These are phyloP conservation scores for Pythium brachiatum DNA, from an alignment of 352 stramenopile species.

Conservation along the genomic window DNA sequence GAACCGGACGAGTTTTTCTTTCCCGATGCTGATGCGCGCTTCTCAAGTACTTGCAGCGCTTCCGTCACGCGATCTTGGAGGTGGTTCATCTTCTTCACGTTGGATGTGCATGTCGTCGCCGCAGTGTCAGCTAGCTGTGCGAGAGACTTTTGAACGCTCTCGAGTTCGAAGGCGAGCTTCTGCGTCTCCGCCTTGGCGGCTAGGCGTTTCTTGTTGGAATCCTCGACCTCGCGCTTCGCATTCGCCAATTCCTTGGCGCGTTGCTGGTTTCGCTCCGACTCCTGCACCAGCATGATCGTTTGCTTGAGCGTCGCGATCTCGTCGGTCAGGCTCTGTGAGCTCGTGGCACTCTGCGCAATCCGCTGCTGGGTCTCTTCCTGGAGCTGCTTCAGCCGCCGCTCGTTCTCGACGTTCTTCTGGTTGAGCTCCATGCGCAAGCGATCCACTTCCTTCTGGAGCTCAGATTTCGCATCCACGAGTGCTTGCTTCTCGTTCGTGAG, in stretches of 20 bases:
- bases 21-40: constrained; percentile 34
- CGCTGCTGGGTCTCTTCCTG: constrained; percentile 58
- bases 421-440: constrained; percentile 76
- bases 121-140: constrained; percentile 53
- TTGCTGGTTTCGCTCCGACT: constrained; percentile 70
- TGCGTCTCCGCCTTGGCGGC: constrained; percentile 81
- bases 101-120: constrained; percentile 49
- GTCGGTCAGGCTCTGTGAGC: constrained; percentile 51
- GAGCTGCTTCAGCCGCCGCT: constrained; percentile 57
- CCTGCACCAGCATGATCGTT: constrained; percentile 55
- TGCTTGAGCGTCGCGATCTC: constrained; percentile 61
- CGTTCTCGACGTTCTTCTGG: constrained; percentile 71
- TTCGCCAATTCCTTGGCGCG: constrained; percentile 60
- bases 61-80: constrained; percentile 71
- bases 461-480: constrained; percentile 40
- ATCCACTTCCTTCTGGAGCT: constrained; percentile 64
- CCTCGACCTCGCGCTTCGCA: constrained; percentile 71
- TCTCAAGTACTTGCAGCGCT: constrained; percentile 64
- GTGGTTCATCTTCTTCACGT: constrained; percentile 54
- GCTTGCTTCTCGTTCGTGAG: constrained; percentile 65
- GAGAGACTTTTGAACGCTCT: constrained; percentile 64
- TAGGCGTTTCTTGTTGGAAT: constrained; percentile 79
- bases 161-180: constrained; percentile 71
- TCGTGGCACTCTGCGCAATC: constrained; percentile 36
- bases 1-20: constrained; percentile 23